phyloP scores from a whole-genome alignment of 1,284 basidiomycete species.

The Cutaneotrichosporon cyanovorans region DNA sequence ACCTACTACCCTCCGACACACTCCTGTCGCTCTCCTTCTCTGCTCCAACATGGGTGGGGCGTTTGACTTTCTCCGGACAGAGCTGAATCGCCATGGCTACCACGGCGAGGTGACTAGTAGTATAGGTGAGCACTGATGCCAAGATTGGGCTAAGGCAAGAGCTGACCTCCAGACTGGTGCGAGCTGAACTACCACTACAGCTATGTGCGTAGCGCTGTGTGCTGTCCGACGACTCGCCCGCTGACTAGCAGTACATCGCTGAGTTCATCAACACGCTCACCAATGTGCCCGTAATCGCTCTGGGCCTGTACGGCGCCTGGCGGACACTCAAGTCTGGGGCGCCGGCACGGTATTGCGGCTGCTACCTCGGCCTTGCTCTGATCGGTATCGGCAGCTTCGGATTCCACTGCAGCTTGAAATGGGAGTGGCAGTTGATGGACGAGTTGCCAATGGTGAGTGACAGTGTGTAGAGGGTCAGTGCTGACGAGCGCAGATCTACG shows the following conservation, averaged over 20 bases:
- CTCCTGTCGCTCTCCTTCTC: too few species aligned
- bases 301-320: constrained; percentile 44
- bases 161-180: constrained; percentile 26
- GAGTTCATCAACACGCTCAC: constrained; percentile 47
- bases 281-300: constrained; percentile 46
- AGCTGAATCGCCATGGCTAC: constrained; percentile 9
- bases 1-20: too few species aligned
- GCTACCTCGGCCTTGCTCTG: constrained; percentile 37
- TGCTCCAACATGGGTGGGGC: constrained; percentile 27
- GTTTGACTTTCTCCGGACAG: constrained; percentile 35
- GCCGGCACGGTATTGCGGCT: constrained; percentile 28
- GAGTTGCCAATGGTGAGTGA: constrained; percentile 45
- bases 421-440: constrained; percentile 47
- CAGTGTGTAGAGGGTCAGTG: neutral
- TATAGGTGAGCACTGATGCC: constrained; percentile 4
- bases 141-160: neutral
- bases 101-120: constrained; percentile 11
- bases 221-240: too few species aligned
- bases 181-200: constrained; percentile 37
- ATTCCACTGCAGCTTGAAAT: constrained; percentile 42
- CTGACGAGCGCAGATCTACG: constrained; percentile 36
- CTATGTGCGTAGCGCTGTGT: neutral
- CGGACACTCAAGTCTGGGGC: constrained; percentile 21
- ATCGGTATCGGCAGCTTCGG: constrained; percentile 44
- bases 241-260: constrained; percentile 29